phyloP scores from a whole-genome alignment of 345 rosid species.

The Cardamine chenopodiifolia region DNA sequence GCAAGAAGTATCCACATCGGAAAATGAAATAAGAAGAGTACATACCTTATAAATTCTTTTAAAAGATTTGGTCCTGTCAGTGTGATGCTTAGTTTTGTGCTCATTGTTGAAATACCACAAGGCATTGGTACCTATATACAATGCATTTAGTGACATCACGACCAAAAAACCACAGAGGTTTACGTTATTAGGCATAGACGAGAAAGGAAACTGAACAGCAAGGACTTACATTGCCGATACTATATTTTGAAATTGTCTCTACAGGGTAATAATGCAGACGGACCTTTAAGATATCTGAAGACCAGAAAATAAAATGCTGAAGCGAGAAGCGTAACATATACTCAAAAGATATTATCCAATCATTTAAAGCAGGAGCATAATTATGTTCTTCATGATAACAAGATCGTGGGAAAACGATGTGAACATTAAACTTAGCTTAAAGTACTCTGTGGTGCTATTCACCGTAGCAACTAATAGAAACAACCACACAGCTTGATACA shows the following conservation, averaged over 20 bases:
- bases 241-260: constrained; percentile 44
- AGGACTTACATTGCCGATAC: constrained; percentile 51
- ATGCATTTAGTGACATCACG: constrained; percentile 9
- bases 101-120: constrained; percentile 45
- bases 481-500: too few species aligned
- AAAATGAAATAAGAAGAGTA: background rate
- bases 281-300: constrained; percentile 55
- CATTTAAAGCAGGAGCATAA: background rate
- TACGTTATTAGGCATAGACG: background rate
- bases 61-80: constrained; percentile 42
- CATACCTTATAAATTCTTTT: constrained; percentile 47
- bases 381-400: too few species aligned
- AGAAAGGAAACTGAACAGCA: background rate
- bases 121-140: constrained; percentile 47
- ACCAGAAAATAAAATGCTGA: constrained; percentile 15
- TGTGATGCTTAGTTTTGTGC: constrained; percentile 45
- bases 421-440: too few species aligned
- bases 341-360: too few species aligned
- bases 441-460: too few species aligned
- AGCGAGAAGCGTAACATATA: background rate
- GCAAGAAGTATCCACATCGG: background rate
- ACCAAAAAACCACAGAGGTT: background rate
- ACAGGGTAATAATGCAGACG: constrained; percentile 33
- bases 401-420: too few species aligned
- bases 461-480: too few species aligned